Evolutionary conservation across 2,329 filamentous ascomycete species (phyloP).

Genomic region (Xylariaceae sp.): DNA sequence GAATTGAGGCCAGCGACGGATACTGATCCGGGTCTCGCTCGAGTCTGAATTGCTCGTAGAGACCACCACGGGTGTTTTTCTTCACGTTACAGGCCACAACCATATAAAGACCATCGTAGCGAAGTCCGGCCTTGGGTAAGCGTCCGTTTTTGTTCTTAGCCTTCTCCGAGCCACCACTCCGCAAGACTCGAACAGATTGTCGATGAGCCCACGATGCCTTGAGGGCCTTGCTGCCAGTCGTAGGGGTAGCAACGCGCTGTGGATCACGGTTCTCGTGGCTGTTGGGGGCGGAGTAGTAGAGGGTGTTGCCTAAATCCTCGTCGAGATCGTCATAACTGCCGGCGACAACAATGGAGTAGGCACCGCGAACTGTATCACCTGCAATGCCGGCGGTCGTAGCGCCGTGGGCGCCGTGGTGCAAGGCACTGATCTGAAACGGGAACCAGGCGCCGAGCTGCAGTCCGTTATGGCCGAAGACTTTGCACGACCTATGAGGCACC

Average conservation of each 20-base stretch:
- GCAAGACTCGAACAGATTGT: slow-evolving; percentile 27
- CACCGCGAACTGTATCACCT: slow-evolving; percentile 19
- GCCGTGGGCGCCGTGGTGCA: slow-evolving; percentile 29
- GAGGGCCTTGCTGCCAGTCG: slow-evolving; percentile 21
- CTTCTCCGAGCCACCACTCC: slow-evolving; percentile 19
- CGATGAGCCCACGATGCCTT: slow-evolving; percentile 16
- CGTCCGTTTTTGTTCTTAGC: slow-evolving; percentile 7
- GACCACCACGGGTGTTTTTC: slow-evolving; percentile 24
- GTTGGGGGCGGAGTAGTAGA: slow-evolving; percentile 20
- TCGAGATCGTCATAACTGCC: slow-evolving; percentile 17
- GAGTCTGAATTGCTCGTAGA: slow-evolving; percentile 29
- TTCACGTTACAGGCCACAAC: slow-evolving; percentile 10
- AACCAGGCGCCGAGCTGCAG: slow-evolving; percentile 27
- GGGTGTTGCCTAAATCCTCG: slow-evolving; percentile 10
- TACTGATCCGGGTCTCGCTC: slow-evolving; percentile 17
- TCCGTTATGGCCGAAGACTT: slow-evolving; percentile 27
- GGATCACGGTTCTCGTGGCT: slow-evolving; percentile 16
- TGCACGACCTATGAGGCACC: slow-evolving; percentile 15
- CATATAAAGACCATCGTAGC: slow-evolving; percentile 30
- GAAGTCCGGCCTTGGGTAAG: slow-evolving; percentile 24
- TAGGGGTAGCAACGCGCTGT: slow-evolving; percentile 13
- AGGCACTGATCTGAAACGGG: slow-evolving; percentile 24
- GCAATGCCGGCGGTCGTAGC: slow-evolving; percentile 24
- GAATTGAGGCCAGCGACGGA: slow-evolving; percentile 14
- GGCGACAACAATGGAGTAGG: slow-evolving; percentile 28